Base-by-base conservation (phyloP, 306 rosid species). In the Begonia fuchsioides region DNA sequence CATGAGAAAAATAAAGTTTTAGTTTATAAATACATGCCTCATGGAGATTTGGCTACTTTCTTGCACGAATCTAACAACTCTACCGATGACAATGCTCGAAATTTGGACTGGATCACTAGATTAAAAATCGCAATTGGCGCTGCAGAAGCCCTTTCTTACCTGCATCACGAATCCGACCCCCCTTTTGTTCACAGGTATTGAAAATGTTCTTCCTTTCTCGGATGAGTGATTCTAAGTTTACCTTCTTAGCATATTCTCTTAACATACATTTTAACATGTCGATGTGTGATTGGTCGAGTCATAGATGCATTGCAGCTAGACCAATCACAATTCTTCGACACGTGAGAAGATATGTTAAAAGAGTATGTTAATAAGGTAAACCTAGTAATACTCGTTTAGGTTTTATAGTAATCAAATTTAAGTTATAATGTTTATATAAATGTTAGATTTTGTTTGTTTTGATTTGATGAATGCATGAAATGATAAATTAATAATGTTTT, bases 71-170 rank as follows among this genome's bases (percentile, higher is more conserved):
- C 57, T 35, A 52, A 53, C 12, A 58, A 55, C 52, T 38, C 61
- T 50, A 61, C 43, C 16, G 76, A 84, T 55, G 81, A 62, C 13
- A 67, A 69, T 32, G 57, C 60, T 19, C 75, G 61, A 58, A 82
- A 93, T 51, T 54, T 82, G 43, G 98, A 92, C 73, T 92, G 98
- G 98, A 92, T 92, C 64, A 92, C 93, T 14, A 75, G 98, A 68
- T 59, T 79, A 64, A 92, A 92, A 73, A 82, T 92, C 50, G 98
- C 98, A 53, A 79, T 54, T 12, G 98, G 94, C 59, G 93, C 93
- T 58, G 98, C 98, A 7, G 98, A 92, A 71, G 85, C 75, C 60
- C 72, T 92, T 12, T 59, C 79, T 66, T 49, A 75, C 69, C 70
- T 92, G 38, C 98, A 90, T 68, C 79, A 76, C 19, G 96, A 85